Conservation (phyloP, 805 yeast species). For the Kodamaea jinghongensis region DNA sequence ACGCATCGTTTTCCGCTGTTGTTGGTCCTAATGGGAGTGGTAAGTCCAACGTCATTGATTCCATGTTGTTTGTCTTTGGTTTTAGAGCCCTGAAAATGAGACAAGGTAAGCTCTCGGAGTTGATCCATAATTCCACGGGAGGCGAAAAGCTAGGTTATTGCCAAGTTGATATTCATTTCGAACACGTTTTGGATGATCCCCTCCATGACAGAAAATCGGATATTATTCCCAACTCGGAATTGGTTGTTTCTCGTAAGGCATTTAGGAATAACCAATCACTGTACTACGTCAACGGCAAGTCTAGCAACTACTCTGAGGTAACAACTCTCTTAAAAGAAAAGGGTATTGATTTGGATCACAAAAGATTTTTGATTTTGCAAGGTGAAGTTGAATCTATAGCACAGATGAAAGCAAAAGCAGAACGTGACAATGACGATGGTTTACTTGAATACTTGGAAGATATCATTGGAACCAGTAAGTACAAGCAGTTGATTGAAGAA, state of each 20-base stretch:
- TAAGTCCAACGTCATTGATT: conserved; percentile 95
- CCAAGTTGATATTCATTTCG: conserved; percentile 87
- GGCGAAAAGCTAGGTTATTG: conserved; percentile 61
- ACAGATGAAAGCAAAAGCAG: conserved; percentile 98
- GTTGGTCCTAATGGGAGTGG: conserved; percentile 99
- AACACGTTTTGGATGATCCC: conserved; percentile 63
- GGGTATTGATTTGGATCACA: conserved; percentile 94
- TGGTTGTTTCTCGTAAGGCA: conserved; percentile 81
- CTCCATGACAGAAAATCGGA: conserved; percentile 28
- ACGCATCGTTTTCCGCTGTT: conserved; percentile 90
- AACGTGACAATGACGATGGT: conserved; percentile 88
- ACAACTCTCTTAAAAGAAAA: conserved; percentile 68
- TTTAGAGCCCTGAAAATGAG: conserved; percentile 96
- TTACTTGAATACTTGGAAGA: conserved; percentile 91
- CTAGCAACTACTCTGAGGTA: conserved; percentile 75
- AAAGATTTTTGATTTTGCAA: conserved; percentile 88
- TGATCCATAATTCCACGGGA: conserved; percentile 86
- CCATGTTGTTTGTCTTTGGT: conserved; percentile 94
- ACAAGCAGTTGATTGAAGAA: conserved; percentile 73
- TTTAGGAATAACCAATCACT: conserved; percentile 71
- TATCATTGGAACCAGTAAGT: conserved; percentile 89
- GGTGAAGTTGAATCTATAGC: conserved; percentile 99
- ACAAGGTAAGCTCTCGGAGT: conserved; percentile 86
- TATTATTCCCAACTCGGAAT: conserved; percentile 49
- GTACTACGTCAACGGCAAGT: conserved; percentile 68